Evolutionary conservation across 2,329 filamentous ascomycete genomes (phyloP), one percentile per base, ranked within the genome.

Genomic region (Colletotrichum spinosum): DNA sequence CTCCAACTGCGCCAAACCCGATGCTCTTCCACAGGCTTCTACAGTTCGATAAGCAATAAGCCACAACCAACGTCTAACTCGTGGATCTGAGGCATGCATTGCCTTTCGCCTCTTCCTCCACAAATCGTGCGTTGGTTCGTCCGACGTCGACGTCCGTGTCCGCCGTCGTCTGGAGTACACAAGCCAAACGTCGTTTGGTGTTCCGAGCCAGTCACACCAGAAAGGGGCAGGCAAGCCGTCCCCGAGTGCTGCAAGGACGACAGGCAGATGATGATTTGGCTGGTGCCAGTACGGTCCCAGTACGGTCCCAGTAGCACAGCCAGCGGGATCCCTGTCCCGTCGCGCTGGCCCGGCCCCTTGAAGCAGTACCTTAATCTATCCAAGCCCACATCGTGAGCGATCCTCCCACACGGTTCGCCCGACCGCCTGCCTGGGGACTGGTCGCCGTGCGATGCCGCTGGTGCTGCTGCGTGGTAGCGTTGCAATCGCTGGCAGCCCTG

Each of bases 301-400:
- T 39, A 10, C 17, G 33, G 17, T 25, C 59, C 60, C 25, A 15
- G 54, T 58, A 33, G 50, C 50, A 58, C 60, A 55, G 44, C 64
- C 64, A 58, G 64, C 54, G 50, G 49, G 38, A 67, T 55, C 64
- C 64, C 50, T 33, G 64, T 50, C 49, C 41, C 48, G 60, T 53
- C 48, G 48, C 59, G 63, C 59, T 66, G 59, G 48, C 42, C 44
- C 60, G 54, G 59, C 59, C 60, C 64, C 64, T 67, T 67, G 64
- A 67, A 67, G 64, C 64, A 65, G 54, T 39, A 54, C 50, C 60
- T 65, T 67, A 65, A 65, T 67, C 60, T 67, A 65, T 65, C 49
- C 48, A 46, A 65, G 52, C 59, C 62, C 62, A 62, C 52, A 44
- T 62, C 11, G 15, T 39, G 62, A 65, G 62, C 62, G 52, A 65